Conservation (phyloP, 768 basidiomycete species). For the Amyloporia xantha region DNA sequence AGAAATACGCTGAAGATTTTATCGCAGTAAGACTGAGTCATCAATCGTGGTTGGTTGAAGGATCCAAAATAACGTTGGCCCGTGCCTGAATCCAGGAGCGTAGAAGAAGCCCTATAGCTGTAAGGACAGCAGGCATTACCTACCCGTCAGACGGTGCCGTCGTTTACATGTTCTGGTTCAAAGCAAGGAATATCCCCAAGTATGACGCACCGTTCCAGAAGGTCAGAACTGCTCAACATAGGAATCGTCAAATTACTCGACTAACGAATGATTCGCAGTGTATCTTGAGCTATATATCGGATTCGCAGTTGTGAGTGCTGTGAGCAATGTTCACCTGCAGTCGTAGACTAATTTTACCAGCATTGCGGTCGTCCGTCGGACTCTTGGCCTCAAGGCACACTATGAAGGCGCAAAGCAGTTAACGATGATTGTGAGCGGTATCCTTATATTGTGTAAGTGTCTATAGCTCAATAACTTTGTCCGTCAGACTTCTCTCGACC, state of each 20-base stretch:
- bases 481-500: constrained; percentile 69
- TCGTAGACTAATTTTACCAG: constrained; percentile 28
- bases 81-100: constrained; percentile 45
- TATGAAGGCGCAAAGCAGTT: constrained; percentile 42
- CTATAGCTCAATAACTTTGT: not conserved
- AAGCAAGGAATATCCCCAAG: constrained; percentile 56
- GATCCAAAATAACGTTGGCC: not conserved
- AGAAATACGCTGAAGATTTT: constrained; percentile 20
- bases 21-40: constrained; percentile 18
- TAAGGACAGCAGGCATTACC: constrained; percentile 47
- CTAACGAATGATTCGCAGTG: too few species aligned
- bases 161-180: constrained; percentile 74
- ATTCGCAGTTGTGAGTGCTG: constrained; percentile 66
- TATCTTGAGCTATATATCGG: constrained; percentile 74
- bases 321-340: not conserved
- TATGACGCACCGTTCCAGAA: constrained; percentile 75
- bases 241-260: too few species aligned
- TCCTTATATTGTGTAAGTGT: constrained; percentile 2
- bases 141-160: constrained; percentile 39
- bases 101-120: constrained; percentile 57
- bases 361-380: constrained; percentile 45
- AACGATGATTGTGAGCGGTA: constrained; percentile 55
- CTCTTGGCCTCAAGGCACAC: constrained; percentile 39
- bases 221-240: constrained; percentile 37
- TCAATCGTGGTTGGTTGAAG: too few species aligned